A percentile compares a stretch with the other conserved stretches of the same genome.
Conservation (phyloP, 169 alveolate species). For the Perkinsus olseni region DNA sequence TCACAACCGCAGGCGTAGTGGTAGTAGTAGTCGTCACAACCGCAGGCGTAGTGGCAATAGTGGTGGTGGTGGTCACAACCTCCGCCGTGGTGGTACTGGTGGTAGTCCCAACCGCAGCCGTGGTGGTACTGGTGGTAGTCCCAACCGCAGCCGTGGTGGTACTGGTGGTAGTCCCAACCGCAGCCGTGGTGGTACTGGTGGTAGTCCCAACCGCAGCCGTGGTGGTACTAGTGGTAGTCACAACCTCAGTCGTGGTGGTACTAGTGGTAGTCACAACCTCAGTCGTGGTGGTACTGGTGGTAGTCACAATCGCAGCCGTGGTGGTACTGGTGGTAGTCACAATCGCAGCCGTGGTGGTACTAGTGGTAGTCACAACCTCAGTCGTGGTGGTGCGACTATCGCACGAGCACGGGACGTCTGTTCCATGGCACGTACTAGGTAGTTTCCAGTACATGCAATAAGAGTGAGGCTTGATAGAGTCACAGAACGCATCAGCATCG, state of each 20-base stretch:
- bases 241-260: not conserved
- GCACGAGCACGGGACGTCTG: not conserved
- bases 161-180: too few species aligned
- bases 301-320: not conserved
- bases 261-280: not conserved
- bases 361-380: not conserved
- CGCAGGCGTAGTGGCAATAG: not conserved
- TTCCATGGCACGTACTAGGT: not conserved
- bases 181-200: too few species aligned
- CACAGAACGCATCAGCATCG: not conserved
- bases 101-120: too few species aligned
- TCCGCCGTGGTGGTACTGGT: not conserved
- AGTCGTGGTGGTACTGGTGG: not conserved
- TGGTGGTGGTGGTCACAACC: not conserved
- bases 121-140: too few species aligned
- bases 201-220: too few species aligned
- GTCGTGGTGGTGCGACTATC: not conserved
- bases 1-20: not conserved
- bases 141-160: too few species aligned
- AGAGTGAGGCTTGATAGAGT: not conserved
- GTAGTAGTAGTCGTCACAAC: not conserved
- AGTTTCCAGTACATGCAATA: not conserved
- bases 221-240: not conserved
- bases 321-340: not conserved
- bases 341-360: not conserved